These are phyloP conservation scores for Globisporangium splendens DNA, from an alignment of 352 stramenopile species.

Conservation along the genomic window DNA sequence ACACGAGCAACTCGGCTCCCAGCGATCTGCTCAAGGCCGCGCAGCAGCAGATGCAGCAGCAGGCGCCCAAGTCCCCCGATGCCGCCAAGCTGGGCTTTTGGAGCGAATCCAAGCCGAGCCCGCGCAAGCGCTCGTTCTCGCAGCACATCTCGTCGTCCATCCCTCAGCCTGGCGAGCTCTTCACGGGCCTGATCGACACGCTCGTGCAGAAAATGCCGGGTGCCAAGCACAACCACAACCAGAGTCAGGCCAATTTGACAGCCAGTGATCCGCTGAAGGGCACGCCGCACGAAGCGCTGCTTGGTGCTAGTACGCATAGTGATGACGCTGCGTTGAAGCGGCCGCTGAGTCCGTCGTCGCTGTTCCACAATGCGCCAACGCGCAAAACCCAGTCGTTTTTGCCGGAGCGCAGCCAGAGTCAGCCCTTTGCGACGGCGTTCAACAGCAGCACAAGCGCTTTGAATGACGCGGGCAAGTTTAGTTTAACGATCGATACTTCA, in stretches of 20 bases:
- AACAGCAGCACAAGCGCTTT: neutral
- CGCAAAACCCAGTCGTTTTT: neutral
- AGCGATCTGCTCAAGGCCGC: conserved; percentile 27
- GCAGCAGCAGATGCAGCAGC: neutral
- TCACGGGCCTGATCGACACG: conserved; percentile 68
- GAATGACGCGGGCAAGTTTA: conserved; percentile 22
- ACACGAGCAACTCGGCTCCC: conserved; percentile 23
- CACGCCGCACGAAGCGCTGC: conserved; percentile 34
- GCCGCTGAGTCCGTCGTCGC: neutral
- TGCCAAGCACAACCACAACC: conserved; percentile 20
- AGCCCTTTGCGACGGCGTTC: conserved; percentile 16
- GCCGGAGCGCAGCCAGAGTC: conserved; percentile 34
- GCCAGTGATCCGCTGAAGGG: neutral
- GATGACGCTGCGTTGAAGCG: neutral
- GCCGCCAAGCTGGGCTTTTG: conserved; percentile 73
- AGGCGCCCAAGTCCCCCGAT: conserved; percentile 49
- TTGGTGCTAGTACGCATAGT: conserved; percentile 9
- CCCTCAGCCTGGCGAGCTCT: conserved; percentile 53
- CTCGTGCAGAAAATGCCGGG: conserved; percentile 61
- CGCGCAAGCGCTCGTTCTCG: conserved; percentile 68
- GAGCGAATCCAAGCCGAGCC: conserved; percentile 74
- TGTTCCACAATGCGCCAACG: neutral
- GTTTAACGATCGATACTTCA: conserved; percentile 47
- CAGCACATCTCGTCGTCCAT: conserved; percentile 72
- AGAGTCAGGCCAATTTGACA: neutral